Percentiles rank a stretch among this genome's conserved stretches.
Evolutionary conservation across 1,284 basidiomycete genomes (phyloP).

Genomic region (Naganishia sp.): DNA sequence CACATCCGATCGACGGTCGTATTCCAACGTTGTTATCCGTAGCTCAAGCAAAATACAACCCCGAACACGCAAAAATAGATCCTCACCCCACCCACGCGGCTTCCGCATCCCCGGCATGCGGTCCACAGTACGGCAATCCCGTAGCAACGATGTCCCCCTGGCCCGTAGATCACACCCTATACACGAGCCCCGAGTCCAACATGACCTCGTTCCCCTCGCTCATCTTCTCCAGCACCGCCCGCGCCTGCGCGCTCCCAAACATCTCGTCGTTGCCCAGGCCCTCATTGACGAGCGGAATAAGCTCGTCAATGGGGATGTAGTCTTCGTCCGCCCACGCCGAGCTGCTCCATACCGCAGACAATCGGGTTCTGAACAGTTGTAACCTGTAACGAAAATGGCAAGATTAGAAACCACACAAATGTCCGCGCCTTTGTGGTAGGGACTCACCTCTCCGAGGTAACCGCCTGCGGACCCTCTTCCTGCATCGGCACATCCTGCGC

Average conservation of each 20-base stretch:
- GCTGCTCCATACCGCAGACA: slow-evolving; percentile 70
- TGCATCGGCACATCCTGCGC: slow-evolving; percentile 21
- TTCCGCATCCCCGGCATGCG: no score
- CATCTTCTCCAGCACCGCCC: slow-evolving; percentile 74
- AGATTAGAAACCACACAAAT: neutral
- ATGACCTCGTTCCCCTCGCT: slow-evolving; percentile 80
- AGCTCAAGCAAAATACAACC: no score
- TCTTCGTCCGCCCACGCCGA: slow-evolving; percentile 70
- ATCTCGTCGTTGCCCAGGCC: slow-evolving; percentile 68
- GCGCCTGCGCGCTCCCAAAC: slow-evolving; percentile 80
- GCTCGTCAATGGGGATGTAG: slow-evolving; percentile 67
- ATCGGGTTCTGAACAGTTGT: slow-evolving; percentile 71
- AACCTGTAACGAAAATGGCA: slow-evolving; percentile 56
- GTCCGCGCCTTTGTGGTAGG: no score
- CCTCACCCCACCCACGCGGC: no score
- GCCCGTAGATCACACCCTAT: slow-evolving; percentile 40
- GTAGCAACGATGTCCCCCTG: no score
- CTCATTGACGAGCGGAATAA: slow-evolving; percentile 77
- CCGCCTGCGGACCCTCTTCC: slow-evolving; percentile 15
- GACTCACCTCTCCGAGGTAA: slow-evolving; percentile 37
- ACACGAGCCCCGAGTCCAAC: slow-evolving; percentile 75
- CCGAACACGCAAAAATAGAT: no score
- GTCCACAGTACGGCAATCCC: no score
- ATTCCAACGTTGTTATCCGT: no score
- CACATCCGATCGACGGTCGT: no score